These are phyloP conservation scores for Xylaria multiplex DNA, from an alignment of 2,329 filamentous ascomycete genomes.

Conservation along the genomic window DNA sequence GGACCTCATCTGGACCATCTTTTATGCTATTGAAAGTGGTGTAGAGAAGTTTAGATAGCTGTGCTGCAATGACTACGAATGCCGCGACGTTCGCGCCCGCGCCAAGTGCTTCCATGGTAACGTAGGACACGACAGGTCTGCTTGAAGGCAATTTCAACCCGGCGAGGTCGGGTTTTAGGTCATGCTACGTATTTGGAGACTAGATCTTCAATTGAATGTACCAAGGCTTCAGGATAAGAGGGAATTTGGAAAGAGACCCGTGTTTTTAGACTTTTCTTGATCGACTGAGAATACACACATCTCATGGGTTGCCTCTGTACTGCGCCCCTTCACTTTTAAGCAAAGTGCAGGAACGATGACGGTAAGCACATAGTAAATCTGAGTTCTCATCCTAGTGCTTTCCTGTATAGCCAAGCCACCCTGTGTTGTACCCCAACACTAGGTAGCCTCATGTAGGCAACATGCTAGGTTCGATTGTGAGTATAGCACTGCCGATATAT, in stretches of 20 bases:
- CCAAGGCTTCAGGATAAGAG: background rate
- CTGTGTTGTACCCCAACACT: background rate
- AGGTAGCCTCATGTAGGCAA: background rate
- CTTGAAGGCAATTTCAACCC: background rate
- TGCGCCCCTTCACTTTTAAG: background rate
- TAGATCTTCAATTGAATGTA: background rate
- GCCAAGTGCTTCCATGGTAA: background rate
- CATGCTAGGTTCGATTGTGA: background rate
- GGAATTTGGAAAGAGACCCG: background rate
- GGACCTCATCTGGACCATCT: background rate
- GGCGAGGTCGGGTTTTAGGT: background rate
- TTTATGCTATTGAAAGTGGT: background rate
- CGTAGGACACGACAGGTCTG: background rate
- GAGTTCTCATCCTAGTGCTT: background rate
- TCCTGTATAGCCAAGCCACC: background rate
- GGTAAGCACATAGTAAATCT: too few relatives aligned
- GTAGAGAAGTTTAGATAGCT: constrained; percentile 1
- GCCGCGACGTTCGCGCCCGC: constrained; percentile 1
- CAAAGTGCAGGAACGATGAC: too few relatives aligned
- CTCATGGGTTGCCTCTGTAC: background rate
- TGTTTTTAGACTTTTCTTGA: background rate
- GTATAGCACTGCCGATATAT: background rate
- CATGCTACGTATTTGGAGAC: background rate
- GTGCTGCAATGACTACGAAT: constrained; percentile 1
- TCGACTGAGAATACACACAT: background rate